A percentile compares a stretch with the other conserved stretches of the same genome.
Evolutionary conservation across 2,329 filamentous ascomycete genomes (phyloP).

Genomic region (Aspergillus sp.): DNA sequence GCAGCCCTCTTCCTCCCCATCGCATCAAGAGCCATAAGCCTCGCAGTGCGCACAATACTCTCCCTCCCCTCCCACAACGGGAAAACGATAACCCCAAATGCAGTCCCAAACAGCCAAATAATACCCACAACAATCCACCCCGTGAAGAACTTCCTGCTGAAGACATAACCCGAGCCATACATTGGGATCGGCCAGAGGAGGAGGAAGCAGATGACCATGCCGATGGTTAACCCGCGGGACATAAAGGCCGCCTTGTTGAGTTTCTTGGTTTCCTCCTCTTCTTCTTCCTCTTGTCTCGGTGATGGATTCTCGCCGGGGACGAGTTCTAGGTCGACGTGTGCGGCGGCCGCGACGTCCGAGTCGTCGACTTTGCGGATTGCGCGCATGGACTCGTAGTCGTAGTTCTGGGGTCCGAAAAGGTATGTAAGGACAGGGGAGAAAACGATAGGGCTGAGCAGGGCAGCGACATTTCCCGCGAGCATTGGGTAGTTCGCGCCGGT

Average conservation of each 20-base stretch:
- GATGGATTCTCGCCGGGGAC: conserved; percentile 53
- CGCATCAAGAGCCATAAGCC: conserved; percentile 62
- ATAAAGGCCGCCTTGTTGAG: conserved; percentile 56
- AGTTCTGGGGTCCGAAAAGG: conserved; percentile 68
- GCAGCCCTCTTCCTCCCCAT: conserved; percentile 37
- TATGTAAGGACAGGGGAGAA: conserved; percentile 76
- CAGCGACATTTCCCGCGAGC: conserved; percentile 82
- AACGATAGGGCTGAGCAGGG: conserved; percentile 72
- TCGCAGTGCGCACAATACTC: conserved; percentile 63
- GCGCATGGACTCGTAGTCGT: conserved; percentile 84
- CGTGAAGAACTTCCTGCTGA: conserved; percentile 78
- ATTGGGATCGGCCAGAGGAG: conserved; percentile 91
- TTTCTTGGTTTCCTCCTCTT: conserved; percentile 46
- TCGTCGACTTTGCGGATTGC: conserved; percentile 78
- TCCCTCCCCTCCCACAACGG: conserved; percentile 76
- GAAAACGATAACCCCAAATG: conserved; percentile 74
- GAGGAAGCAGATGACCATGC: conserved; percentile 69
- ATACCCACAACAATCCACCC: conserved; percentile 77
- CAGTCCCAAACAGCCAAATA: conserved; percentile 74
- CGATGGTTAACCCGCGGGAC: conserved; percentile 58
- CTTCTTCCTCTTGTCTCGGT: conserved; percentile 39
- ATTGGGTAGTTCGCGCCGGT: conserved; percentile 86
- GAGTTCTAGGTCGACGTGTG: conserved; percentile 65
- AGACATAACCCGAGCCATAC: conserved; percentile 80
- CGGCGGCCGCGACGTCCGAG: conserved; percentile 64